Conservation (phyloP, 1,284 basidiomycete species). For the Moesziomyces aphidis region DNA sequence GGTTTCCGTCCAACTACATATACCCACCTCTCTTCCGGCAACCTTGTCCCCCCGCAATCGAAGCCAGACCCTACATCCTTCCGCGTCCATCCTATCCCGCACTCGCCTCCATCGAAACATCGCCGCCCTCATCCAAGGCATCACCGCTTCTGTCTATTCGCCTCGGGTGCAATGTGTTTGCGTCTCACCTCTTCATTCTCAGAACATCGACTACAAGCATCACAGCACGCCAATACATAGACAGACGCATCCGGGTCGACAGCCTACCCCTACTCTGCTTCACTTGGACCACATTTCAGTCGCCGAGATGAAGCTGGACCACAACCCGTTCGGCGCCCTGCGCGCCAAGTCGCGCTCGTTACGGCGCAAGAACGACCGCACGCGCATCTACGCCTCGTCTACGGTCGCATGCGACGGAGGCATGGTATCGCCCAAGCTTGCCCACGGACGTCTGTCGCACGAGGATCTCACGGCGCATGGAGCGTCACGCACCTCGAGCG, state of each 20-base stretch:
- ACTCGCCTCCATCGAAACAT: not conserved
- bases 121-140: not conserved
- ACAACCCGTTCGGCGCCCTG: slow-evolving; percentile 25
- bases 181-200: not conserved
- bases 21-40: not conserved
- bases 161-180: slow-evolving; percentile 8
- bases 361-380: slow-evolving; percentile 28
- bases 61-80: not conserved
- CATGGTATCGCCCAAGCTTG: slow-evolving; percentile 14
- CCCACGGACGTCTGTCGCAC: slow-evolving; percentile 16
- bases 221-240: slow-evolving; percentile 4
- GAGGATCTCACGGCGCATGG: slow-evolving; percentile 11
- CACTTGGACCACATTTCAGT: not conserved
- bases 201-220: not conserved
- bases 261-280: not conserved
- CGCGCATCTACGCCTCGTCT: slow-evolving; percentile 28
- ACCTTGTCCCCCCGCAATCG: not conserved
- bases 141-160: not conserved
- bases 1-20: not conserved
- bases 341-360: slow-evolving; percentile 32
- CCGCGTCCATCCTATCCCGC: too few species aligned
- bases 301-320: slow-evolving; percentile 38
- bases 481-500: slow-evolving; percentile 13
- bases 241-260: not conserved
- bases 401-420: slow-evolving; percentile 18